phyloP scores from a whole-genome alignment of 139 green algal species.

The Eudorina sp. region DNA sequence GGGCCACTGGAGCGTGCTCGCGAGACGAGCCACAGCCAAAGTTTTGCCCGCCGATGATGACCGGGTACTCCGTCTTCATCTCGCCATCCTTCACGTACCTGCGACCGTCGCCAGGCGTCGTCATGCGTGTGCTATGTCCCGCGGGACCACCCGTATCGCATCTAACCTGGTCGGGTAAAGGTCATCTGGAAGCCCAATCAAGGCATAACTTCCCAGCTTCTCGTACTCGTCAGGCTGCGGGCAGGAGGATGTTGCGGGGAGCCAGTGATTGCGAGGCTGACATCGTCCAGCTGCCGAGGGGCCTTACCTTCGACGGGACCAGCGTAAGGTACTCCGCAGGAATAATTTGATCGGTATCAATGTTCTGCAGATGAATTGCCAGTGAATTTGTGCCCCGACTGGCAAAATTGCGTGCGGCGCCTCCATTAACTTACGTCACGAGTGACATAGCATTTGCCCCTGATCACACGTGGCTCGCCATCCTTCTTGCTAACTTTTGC shows the following conservation, averaged over 20 bases:
- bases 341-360: conserved; percentile 98
- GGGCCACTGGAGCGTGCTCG: conserved; percentile 93
- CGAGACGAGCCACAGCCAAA: conserved; percentile 95
- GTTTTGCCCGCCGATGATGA: conserved; percentile 95
- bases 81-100: conserved; percentile 82
- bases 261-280: neutral
- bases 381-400: neutral
- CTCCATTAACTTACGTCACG: conserved; percentile 75
- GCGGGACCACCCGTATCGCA: too few relatives aligned
- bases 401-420: too few relatives aligned
- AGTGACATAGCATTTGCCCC: conserved; percentile 85
- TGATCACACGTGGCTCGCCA: conserved; percentile 65
- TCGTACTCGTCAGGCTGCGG: conserved; percentile 95
- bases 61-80: conserved; percentile 94
- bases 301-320: conserved; percentile 89
- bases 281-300: neutral
- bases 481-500: conserved; percentile 60
- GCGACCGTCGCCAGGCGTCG: neutral
- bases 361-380: conserved; percentile 95
- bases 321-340: conserved; percentile 96
- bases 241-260: too few relatives aligned
- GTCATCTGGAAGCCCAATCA: conserved; percentile 90
- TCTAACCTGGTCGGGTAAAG: conserved; percentile 78
- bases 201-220: conserved; percentile 95
- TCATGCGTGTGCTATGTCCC: too few relatives aligned